Evolutionary conservation across 2,329 filamentous ascomycete species (phyloP), one percentile per base, ranked within the genome.

Genomic region (Monosporascus sp.): DNA sequence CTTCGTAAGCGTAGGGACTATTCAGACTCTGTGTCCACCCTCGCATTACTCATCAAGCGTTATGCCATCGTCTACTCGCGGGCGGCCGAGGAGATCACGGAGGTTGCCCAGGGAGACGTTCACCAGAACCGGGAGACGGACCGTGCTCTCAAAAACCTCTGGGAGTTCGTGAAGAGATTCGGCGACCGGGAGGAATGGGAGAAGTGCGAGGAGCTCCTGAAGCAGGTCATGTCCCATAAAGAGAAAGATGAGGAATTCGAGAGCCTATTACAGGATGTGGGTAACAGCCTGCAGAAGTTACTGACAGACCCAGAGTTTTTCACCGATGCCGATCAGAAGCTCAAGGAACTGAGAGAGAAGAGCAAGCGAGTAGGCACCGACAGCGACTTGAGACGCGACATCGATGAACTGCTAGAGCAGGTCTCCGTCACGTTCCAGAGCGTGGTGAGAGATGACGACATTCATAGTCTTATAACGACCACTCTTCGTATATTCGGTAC

Each of bases 271-370:
- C 78, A 78, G 22, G 84, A 95, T 46, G 74, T 92, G 31, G 88
- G 87, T 11, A 82, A 85, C 51, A 82, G 88, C 4, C 70, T 96
- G 5, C 87, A 96, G 64, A 86, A 87, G 57, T 85, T 97, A 68
- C 74, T 97, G 43, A 94, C 85, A 0, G 88, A 97, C 57, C 92
- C 93, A 0, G 81, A 86, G 4, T 97, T 96, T 70, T 89, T 95
- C 63, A 88, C 92, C 47, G 79, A 89, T 40, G 84, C 85, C 0
- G 83, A 88, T 24, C 69, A 78, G 48, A 76, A 78, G 9, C 70
- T 85, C 38, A 69, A 76, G 15, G 71, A 78, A 3, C 60, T 86
- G 6, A 75, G 80, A 31, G 69, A 72, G 11, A 78, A 80, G 63
- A 77, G 79, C 5, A 81, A 86, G 56, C 83, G 88, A 56, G 77